A percentile compares a stretch with the other conserved stretches of the same genome.
Conservation (phyloP, 176 grass and related monocot genomes). For the Oryza glumipatula region DNA sequence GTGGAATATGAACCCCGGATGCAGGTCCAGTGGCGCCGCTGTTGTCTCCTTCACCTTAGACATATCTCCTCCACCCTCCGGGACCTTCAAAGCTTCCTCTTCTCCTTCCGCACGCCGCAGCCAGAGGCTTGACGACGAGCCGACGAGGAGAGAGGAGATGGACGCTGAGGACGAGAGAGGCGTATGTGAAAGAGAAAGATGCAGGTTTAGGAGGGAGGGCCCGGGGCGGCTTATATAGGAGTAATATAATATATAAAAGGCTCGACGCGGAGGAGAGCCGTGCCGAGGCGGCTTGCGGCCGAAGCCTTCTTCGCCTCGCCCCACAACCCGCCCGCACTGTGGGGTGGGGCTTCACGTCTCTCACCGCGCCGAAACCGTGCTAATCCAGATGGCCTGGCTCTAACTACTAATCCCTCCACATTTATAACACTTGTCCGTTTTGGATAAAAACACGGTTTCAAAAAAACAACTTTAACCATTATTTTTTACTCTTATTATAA, state of each 20-base stretch:
- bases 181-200: slow-evolving; percentile 59
- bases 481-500: too few species aligned
- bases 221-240: slow-evolving; percentile 43
- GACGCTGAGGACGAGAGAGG: slow-evolving; percentile 33
- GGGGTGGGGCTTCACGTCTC: background rate
- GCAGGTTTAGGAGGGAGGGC: slow-evolving; percentile 29
- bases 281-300: slow-evolving; percentile 34
- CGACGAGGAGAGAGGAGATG: background rate
- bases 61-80: slow-evolving; percentile 27
- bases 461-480: too few species aligned
- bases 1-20: slow-evolving; percentile 98
- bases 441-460: too few species aligned
- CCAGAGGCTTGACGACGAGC: background rate
- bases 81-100: background rate
- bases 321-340: too few species aligned
- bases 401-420: too few species aligned
- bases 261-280: slow-evolving; percentile 35
- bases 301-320: slow-evolving; percentile 2
- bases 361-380: slow-evolving; percentile 34
- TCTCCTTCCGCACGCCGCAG: slow-evolving; percentile 4
- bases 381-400: slow-evolving; percentile 1
- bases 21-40: slow-evolving; percentile 64
- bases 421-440: too few species aligned
- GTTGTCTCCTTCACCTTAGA: slow-evolving; percentile 47
- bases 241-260: too few species aligned